Percentiles rank a stretch among this genome's conserved stretches.
phyloP scores from a whole-genome alignment of 202 grass and related monocot species.

The Schoenoplectus triqueter region DNA sequence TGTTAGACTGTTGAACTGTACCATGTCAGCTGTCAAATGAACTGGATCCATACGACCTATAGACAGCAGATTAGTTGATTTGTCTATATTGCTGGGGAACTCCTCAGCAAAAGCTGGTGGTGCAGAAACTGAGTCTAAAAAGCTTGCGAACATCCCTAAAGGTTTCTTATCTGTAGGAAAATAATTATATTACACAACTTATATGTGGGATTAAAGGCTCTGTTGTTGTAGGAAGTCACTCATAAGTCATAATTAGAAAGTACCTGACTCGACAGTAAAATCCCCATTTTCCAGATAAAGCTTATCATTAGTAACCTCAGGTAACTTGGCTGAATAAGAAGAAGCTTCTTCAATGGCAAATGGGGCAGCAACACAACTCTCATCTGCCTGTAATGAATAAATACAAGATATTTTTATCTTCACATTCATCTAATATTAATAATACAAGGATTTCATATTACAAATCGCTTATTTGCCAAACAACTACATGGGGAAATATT shows the following conservation, averaged over 20 bases:
- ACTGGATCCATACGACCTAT: conserved; percentile 46
- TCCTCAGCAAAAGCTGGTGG: conserved; percentile 84
- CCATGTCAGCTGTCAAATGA: conserved; percentile 49
- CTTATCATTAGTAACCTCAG: conserved; percentile 60
- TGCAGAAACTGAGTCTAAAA: conserved; percentile 73
- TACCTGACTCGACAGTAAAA: conserved; percentile 71
- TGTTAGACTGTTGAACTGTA: conserved; percentile 51
- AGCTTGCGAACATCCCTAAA: conserved; percentile 55
- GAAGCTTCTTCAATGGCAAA: conserved; percentile 51
- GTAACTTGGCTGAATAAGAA: conserved; percentile 56
- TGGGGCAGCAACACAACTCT: conserved; percentile 62
- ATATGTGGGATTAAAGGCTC: conserved; percentile 27
- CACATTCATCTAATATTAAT: conserved; percentile 2
- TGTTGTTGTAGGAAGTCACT: conserved; percentile 32
- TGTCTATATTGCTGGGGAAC: conserved; percentile 48
- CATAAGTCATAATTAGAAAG: conserved; percentile 38
- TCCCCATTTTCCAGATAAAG: conserved; percentile 43
- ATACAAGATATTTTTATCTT: conserved; percentile 34
- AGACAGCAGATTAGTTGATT: conserved; percentile 52
- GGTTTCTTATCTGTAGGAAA: conserved; percentile 55
- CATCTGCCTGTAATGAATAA: conserved; percentile 52
- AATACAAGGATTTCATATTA: conserved; percentile 12
- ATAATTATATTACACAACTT: conserved; percentile 41
- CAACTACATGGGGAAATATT: conserved; percentile 16
- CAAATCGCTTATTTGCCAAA: background rate